Percentiles rank a stretch among this genome's conserved stretches.
Evolutionary conservation across 2,329 filamentous ascomycete genomes (phyloP).

Genomic region (Hymenoscyphus linearis): DNA sequence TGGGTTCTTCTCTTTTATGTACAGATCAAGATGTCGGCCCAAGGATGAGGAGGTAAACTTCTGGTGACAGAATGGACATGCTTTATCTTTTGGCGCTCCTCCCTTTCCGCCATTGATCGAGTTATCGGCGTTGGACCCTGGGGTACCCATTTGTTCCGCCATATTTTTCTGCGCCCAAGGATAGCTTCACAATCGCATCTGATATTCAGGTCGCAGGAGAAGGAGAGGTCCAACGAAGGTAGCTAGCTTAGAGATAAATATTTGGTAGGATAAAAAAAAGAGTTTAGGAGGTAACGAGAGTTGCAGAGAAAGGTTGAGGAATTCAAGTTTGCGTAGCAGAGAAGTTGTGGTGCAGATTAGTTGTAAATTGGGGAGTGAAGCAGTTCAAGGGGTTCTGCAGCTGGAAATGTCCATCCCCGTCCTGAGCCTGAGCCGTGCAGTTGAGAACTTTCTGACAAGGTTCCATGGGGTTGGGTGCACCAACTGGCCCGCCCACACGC

Average conservation of each 20-base stretch:
- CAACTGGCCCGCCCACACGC: neutral
- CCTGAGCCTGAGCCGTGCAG: neutral
- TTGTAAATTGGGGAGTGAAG: neutral
- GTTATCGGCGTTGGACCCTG: constrained; percentile 30
- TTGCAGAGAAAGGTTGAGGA: neutral
- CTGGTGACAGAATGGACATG: constrained; percentile 82
- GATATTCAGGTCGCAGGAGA: constrained; percentile 4
- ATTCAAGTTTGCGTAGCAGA: neutral
- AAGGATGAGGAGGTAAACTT: constrained; percentile 90
- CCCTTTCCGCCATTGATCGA: constrained; percentile 29
- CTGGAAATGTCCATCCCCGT: neutral
- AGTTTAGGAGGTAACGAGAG: neutral
- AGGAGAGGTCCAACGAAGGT: neutral
- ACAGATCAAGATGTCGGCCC: constrained; percentile 88
- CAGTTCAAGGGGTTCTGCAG: constrained; percentile 21
- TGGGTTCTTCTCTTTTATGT: constrained; percentile 90
- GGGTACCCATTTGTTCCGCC: constrained; percentile 32
- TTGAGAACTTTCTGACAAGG: neutral
- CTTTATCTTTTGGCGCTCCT: constrained; percentile 65
- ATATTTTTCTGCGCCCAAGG: constrained; percentile 20
- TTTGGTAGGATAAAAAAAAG: neutral
- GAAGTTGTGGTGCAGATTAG: neutral
- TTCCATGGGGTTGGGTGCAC: neutral
- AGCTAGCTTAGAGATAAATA: neutral
- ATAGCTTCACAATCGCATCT: constrained; percentile 23